Percentiles rank a stretch among this genome's conserved stretches.
Conservation (phyloP, 2,329 filamentous ascomycete genomes). For the Mycocentrospora acerina region DNA sequence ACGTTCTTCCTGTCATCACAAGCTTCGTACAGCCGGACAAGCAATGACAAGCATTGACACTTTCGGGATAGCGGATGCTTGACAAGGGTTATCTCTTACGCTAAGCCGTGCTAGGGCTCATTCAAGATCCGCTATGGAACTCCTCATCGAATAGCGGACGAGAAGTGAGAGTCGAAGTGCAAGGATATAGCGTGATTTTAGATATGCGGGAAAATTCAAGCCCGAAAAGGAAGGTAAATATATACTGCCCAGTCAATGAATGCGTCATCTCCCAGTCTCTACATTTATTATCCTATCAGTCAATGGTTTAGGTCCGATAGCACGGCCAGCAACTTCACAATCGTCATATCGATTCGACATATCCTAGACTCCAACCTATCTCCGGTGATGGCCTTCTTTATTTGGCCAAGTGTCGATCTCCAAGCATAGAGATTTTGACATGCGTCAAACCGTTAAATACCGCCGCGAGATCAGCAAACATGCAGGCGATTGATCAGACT, state of each 20-base stretch:
- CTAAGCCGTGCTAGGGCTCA: too few relatives aligned
- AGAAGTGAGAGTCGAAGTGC: too few relatives aligned
- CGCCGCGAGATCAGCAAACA: slow-evolving; percentile 1
- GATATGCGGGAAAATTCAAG: too few relatives aligned
- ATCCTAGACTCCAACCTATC: background rate
- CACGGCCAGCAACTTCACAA: slow-evolving; percentile 5
- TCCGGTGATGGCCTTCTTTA: slow-evolving; percentile 17
- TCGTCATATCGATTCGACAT: slow-evolving; percentile 2
- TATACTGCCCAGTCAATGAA: background rate
- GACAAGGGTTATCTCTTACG: too few relatives aligned
- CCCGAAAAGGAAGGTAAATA: too few relatives aligned
- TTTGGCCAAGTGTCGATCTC: slow-evolving; percentile 14
- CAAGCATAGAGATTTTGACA: slow-evolving; percentile 13
- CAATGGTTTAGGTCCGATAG: slow-evolving; percentile 3
- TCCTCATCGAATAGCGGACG: too few relatives aligned
- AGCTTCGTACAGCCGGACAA: too few relatives aligned
- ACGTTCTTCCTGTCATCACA: too few relatives aligned
- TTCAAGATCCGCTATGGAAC: too few relatives aligned
- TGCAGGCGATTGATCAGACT: slow-evolving; percentile 5
- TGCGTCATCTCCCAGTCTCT: slow-evolving; percentile 9
- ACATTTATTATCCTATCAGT: slow-evolving; percentile 3
- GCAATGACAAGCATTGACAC: too few relatives aligned
- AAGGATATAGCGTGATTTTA: too few relatives aligned
- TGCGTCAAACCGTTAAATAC: slow-evolving; percentile 19
- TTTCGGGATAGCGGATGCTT: too few relatives aligned